These are phyloP conservation scores for Begonia masoniana DNA, from an alignment of 306 rosid species.

Conservation along the genomic window DNA sequence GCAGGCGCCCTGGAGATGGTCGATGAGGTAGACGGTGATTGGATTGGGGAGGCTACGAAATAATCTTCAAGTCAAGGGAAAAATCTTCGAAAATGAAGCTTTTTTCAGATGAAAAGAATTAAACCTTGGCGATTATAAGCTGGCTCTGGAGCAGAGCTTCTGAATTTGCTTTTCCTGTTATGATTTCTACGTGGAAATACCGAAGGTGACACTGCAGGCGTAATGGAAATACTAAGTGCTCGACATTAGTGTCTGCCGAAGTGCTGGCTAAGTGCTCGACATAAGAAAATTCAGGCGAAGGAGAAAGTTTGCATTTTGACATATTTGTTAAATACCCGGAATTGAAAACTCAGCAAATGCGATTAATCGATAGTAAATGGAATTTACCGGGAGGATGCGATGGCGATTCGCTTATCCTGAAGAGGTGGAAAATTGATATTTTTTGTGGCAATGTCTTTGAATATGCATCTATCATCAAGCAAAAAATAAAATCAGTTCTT, in stretches of 20 bases:
- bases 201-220: slow-evolving; percentile 44
- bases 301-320: no score
- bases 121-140: slow-evolving; percentile 41
- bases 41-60: slow-evolving; percentile 22
- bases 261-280: no score
- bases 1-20: slow-evolving; percentile 32
- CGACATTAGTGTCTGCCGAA: not conserved
- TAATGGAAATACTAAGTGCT: slow-evolving; percentile 34
- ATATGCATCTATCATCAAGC: not conserved
- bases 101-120: slow-evolving; percentile 5
- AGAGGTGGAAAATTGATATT: slow-evolving; percentile 1
- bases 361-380: slow-evolving; percentile 12
- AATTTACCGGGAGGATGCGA: slow-evolving; percentile 9
- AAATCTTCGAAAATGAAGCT: slow-evolving; percentile 7
- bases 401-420: slow-evolving; percentile 1
- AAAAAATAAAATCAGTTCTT: not conserved
- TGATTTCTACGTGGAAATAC: slow-evolving; percentile 28
- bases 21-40: slow-evolving; percentile 37
- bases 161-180: slow-evolving; percentile 22
- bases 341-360: not conserved
- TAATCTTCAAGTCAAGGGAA: slow-evolving; percentile 3
- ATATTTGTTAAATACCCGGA: no score
- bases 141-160: slow-evolving; percentile 27
- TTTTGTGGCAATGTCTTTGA: slow-evolving; percentile 2
- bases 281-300: no score